Base-by-base conservation (phyloP, 179 eudicot species). In the Camellia oleifera region DNA sequence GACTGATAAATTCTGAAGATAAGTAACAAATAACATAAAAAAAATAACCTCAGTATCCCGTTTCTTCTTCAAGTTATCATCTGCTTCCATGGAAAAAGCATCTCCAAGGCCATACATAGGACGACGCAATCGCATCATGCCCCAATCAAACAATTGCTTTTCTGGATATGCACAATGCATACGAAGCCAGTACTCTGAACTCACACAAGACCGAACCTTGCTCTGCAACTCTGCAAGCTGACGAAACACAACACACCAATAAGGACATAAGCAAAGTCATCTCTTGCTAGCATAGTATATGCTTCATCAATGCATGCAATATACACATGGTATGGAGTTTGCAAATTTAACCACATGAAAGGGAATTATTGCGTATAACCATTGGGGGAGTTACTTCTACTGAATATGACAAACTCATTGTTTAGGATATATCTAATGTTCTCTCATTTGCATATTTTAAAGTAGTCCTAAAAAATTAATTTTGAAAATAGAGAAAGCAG, bases 131-230 rank as follows among this genome's bases (percentile, higher is more conserved):
- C 98, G 86, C 79, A 89, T 89, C 98, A 97, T 90, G 72, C 98
- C 97, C 98, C 99, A 97, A 83, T 97, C 99, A 90, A 86, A 97
- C 66, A 97, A 80, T 86, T 97, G 97, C 81, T 91, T 85, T 40
- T 93, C 94, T 67, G 98, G 97, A 85, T 86, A 82, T 76, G 90
- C 92, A 84, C 98, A 97, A 70, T 76, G 86, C 83, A 88, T 79
- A 50, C 93, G 94, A 70, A 97, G 92, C 98, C 95, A 93, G 82
- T 91, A 91, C 79, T 97, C 99, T 76, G 95, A 82, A 87, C 94
- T 92, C 64, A 97, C 95, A 79, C 91, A 94, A 79, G 93, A 87
- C 64, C 98, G 92, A 32, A 97, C 94, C 83, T 93, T 97, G 72
- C 78, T 86, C 83, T 97, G 99, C 84, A 97, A 75, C 77, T 90